Percentiles rank a stretch among this genome's conserved stretches.
These are phyloP conservation scores for Penicillium soppii DNA, from an alignment of 495 filamentous ascomycete species.

Conservation along the genomic window DNA sequence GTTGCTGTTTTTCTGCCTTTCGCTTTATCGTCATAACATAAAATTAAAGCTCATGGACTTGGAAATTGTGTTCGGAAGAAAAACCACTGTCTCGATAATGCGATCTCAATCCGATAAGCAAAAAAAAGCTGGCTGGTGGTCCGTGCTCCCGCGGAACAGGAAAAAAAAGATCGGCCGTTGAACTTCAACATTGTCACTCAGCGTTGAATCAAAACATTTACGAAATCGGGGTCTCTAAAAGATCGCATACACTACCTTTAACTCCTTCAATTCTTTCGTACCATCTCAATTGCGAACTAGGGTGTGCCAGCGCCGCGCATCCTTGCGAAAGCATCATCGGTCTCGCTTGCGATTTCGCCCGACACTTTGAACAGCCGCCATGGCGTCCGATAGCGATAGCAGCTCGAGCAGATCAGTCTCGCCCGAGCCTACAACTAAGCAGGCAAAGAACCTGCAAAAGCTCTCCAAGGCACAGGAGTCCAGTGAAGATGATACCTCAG, in stretches of 20 bases:
- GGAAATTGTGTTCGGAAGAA: conserved; percentile 1
- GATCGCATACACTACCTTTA: background rate
- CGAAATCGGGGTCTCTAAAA: background rate
- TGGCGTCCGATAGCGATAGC: conserved; percentile 36
- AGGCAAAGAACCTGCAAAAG: conserved; percentile 27
- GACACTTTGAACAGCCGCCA: conserved; percentile 17
- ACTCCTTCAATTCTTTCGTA: background rate
- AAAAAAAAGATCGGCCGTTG: conserved; percentile 40
- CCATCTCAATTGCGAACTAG: background rate
- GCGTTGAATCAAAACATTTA: conserved; percentile 3
- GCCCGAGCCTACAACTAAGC: conserved; percentile 26
- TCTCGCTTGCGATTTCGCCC: background rate
- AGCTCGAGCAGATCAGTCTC: conserved; percentile 33
- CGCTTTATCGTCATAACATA: conserved; percentile 34
- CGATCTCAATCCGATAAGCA: conserved; percentile 27
- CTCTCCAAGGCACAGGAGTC: conserved; percentile 27
- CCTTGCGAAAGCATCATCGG: background rate
- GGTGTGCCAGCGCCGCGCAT: conserved; percentile 2
- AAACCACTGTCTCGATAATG: conserved; percentile 20
- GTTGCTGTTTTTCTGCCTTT: conserved; percentile 45
- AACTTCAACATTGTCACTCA: conserved; percentile 16
- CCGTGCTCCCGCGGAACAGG: conserved; percentile 48
- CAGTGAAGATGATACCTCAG: conserved; percentile 22
- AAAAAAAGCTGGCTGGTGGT: conserved; percentile 40
- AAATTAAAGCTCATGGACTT: background rate